Evolutionary conservation across 352 stramenopile genomes (phyloP), one percentile per base, ranked within the genome.

Genomic region (Blastocystis sp.): DNA sequence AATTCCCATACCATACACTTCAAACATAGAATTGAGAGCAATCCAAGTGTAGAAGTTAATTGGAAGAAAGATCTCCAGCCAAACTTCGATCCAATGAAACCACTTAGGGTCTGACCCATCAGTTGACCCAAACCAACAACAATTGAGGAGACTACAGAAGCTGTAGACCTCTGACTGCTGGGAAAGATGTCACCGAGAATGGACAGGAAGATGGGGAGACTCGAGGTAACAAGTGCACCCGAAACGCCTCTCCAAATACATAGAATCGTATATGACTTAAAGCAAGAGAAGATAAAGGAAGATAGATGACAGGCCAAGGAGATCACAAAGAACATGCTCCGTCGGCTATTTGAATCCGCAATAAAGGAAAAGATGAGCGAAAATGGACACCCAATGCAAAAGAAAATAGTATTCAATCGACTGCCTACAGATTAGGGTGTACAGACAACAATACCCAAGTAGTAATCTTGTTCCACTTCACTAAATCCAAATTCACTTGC

Each of bases 131-230:
- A 65, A 4, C 71, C 71, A 29, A 83, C 71, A 21, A 83, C 71
- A 12, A 59, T 43, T 6, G 71, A 83, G 6, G 42, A 65, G 27
- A 83, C 65, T 2, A 83, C 71, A 21, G 71, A 83, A 14, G 71
- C 71, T 1, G 32, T 59, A 14, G 71, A 63, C 16, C 71, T 52
- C 9, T 52, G 46, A 39, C 42, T 65, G 27, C 14, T 57, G 6
- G 71, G 71, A 43, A 83, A 83, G 21, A 59, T 67, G 51, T 83
- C 71, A n/a, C 71, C 51, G 11, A 83, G 71, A 67, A 83, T 83
- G 1, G 71, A 83, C 39, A 83, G 46, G 35, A 51, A 83, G 49
- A 83, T 83, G 0, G 71, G 71, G 9, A 83, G 46, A 49, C 46
- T 83, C 1, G 71, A 65, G 19, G 51, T 83, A 19, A 83, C 52